A percentile compares a stretch with the other conserved stretches of the same genome.
phyloP scores from a whole-genome alignment of 495 filamentous ascomycete species.

The Penicillium flavigenum region DNA sequence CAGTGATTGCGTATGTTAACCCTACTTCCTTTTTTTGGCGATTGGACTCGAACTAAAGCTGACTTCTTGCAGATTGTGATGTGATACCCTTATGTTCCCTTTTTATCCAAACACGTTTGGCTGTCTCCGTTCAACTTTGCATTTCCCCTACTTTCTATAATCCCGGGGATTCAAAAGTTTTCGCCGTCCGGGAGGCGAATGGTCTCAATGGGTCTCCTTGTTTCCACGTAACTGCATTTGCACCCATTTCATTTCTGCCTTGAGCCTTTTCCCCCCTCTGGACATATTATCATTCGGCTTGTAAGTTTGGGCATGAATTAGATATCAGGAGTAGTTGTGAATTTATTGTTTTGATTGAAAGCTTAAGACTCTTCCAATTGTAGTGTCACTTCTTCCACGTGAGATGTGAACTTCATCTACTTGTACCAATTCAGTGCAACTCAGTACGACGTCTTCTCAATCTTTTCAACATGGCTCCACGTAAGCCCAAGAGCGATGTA shows the following conservation, averaged over 20 bases:
- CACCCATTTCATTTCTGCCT: slow-evolving; percentile 20
- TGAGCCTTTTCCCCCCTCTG: slow-evolving; percentile 21
- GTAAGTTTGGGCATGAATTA: slow-evolving; percentile 9
- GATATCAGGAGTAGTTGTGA: slow-evolving; percentile 23
- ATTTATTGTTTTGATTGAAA: slow-evolving; percentile 7
- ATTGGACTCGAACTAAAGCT: slow-evolving; percentile 21
- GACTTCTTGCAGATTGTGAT: slow-evolving; percentile 54
- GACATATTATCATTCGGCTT: slow-evolving; percentile 25
- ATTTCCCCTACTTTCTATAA: slow-evolving; percentile 20
- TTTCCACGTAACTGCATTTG: slow-evolving; percentile 29
- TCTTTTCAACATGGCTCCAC: slow-evolving; percentile 46
- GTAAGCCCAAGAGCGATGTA: slow-evolving; percentile 51
- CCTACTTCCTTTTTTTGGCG: slow-evolving; percentile 3
- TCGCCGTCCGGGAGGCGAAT: slow-evolving; percentile 21
- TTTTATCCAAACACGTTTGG: slow-evolving; percentile 13
- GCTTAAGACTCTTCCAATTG: background rate
- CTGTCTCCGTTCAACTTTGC: slow-evolving; percentile 10
- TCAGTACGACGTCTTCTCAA: background rate
- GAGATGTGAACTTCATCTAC: background rate
- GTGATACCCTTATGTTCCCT: slow-evolving; percentile 50
- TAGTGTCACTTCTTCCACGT: slow-evolving; percentile 7
- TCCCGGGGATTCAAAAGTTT: slow-evolving; percentile 18
- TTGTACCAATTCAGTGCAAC: background rate
- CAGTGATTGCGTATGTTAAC: slow-evolving; percentile 79
- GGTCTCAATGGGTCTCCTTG: slow-evolving; percentile 3